A percentile compares a stretch with the other conserved stretches of the same genome.
Conservation (phyloP, 2,329 filamentous ascomycete species). For the Ramularia collo-cygni region DNA sequence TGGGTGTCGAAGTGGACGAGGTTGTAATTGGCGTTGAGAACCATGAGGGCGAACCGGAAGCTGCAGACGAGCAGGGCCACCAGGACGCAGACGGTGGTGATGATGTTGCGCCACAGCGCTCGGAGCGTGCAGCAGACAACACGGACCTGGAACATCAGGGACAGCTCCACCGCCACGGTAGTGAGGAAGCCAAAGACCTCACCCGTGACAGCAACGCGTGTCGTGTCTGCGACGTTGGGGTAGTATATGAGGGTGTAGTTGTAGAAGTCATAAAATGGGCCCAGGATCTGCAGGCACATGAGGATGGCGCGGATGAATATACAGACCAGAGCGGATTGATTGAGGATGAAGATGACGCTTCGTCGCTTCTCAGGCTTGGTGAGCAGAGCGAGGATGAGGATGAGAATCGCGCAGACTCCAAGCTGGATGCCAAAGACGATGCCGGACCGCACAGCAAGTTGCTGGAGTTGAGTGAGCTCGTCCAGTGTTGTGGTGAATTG, state of each 20-base stretch:
- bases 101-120: constrained; percentile 35
- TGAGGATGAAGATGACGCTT: constrained; percentile 60
- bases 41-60: constrained; percentile 47
- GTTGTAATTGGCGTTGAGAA: constrained; percentile 38
- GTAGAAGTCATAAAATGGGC: constrained; percentile 50
- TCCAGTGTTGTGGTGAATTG: constrained; percentile 36
- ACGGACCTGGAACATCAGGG: constrained; percentile 56
- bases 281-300: constrained; percentile 53
- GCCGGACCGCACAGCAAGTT: constrained; percentile 39
- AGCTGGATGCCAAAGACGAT: constrained; percentile 67
- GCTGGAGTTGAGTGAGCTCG: constrained; percentile 40
- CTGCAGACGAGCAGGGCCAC: constrained; percentile 47
- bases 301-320: constrained; percentile 56
- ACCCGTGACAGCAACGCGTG: constrained; percentile 38
- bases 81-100: constrained; percentile 43
- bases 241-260: constrained; percentile 26
- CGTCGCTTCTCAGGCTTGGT: constrained; percentile 59
- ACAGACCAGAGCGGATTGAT: constrained; percentile 53
- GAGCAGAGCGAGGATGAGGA: constrained; percentile 60
- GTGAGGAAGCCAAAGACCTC: constrained; percentile 48
- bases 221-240: constrained; percentile 9
- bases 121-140: constrained; percentile 51
- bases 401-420: constrained; percentile 59
- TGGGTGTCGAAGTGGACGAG: constrained; percentile 15
- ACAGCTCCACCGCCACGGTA: constrained; percentile 49